Evolutionary conservation across 1,139 yeast species (phyloP).

Genomic region (Hemisphaericaspora subhashii): DNA sequence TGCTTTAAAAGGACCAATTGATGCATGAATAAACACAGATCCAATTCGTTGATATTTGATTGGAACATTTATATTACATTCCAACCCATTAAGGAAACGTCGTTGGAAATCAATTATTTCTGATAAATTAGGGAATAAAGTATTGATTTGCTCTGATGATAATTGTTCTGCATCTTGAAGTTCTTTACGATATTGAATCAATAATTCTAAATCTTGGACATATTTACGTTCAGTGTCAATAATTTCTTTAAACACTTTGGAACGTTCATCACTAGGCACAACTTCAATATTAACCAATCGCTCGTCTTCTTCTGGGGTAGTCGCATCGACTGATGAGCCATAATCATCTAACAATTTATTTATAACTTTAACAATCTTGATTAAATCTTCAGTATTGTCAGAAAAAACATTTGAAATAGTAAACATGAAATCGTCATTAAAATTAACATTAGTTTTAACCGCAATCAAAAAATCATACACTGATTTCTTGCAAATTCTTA

Average conservation of each 20-base stretch:
- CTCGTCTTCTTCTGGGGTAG: constrained; percentile 3
- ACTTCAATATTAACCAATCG: constrained; percentile 21
- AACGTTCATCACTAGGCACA: constrained; percentile 52
- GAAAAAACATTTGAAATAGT: constrained; percentile 89
- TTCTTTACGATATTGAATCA: constrained; percentile 68
- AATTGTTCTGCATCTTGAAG: constrained; percentile 64
- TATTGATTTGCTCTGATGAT: constrained; percentile 77
- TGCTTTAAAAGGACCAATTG: constrained; percentile 74
- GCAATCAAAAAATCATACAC: constrained; percentile 90
- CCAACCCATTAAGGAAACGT: constrained; percentile 82
- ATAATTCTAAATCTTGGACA: constrained; percentile 82
- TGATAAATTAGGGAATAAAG: constrained; percentile 81
- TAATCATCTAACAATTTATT: constrained; percentile 41
- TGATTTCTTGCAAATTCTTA: constrained; percentile 82
- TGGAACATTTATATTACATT: constrained; percentile 79
- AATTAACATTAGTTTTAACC: constrained; percentile 72
- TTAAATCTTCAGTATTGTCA: constrained; percentile 74
- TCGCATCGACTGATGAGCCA: not conserved
- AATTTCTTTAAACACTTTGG: constrained; percentile 81
- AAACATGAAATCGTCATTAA: constrained; percentile 74
- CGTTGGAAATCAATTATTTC: constrained; percentile 91
- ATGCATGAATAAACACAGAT: constrained; percentile 78
- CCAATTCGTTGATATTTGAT: constrained; percentile 83
- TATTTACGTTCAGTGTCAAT: constrained; percentile 89
- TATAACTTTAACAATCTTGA: constrained; percentile 73